phyloP scores from a whole-genome alignment of 2,329 filamentous ascomycete species.

The Phialophora macrospora region DNA sequence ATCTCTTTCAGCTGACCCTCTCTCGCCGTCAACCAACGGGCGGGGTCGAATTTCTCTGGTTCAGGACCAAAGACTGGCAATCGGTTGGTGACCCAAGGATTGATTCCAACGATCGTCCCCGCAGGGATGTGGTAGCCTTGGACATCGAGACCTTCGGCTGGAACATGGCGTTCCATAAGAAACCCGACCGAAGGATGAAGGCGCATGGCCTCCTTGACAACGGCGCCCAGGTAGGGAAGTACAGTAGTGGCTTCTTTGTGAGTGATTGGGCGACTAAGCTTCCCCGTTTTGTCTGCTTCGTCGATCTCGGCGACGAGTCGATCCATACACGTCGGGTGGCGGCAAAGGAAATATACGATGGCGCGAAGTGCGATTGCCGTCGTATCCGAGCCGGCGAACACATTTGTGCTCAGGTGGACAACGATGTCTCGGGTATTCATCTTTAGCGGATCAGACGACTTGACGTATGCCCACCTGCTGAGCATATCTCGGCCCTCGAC shows the following conservation, averaged over 20 bases:
- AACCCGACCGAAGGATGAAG: slow-evolving; percentile 39
- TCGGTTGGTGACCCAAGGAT: slow-evolving; percentile 42
- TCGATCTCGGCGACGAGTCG: slow-evolving; percentile 34
- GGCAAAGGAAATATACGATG: slow-evolving; percentile 75
- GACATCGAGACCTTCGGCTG: slow-evolving; percentile 31
- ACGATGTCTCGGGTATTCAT: slow-evolving; percentile 42
- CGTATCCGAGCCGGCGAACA: slow-evolving; percentile 40
- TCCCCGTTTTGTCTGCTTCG: slow-evolving; percentile 23
- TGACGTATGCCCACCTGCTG: slow-evolving; percentile 41
- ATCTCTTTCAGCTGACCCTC: slow-evolving; percentile 41
- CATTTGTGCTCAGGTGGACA: slow-evolving; percentile 42
- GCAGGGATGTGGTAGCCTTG: slow-evolving; percentile 33
- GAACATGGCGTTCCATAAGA: slow-evolving; percentile 40
- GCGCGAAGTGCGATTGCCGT: slow-evolving; percentile 35
- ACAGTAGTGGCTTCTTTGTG: slow-evolving; percentile 39
- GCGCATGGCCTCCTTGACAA: slow-evolving; percentile 36
- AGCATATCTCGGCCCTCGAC: slow-evolving; percentile 41
- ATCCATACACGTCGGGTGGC: slow-evolving; percentile 54
- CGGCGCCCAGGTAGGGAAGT: slow-evolving; percentile 31
- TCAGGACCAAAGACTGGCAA: slow-evolving; percentile 32
- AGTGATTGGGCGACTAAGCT: slow-evolving; percentile 31
- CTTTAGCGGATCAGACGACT: slow-evolving; percentile 40
- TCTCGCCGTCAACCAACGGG: slow-evolving; percentile 42
- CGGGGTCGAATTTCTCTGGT: slow-evolving; percentile 39
- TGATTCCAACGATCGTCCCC: slow-evolving; percentile 35